A percentile compares a stretch with the other conserved stretches of the same genome.
These are phyloP conservation scores for Coffea canephora DNA, from an alignment of 257 asterid species.

Conservation along the genomic window DNA sequence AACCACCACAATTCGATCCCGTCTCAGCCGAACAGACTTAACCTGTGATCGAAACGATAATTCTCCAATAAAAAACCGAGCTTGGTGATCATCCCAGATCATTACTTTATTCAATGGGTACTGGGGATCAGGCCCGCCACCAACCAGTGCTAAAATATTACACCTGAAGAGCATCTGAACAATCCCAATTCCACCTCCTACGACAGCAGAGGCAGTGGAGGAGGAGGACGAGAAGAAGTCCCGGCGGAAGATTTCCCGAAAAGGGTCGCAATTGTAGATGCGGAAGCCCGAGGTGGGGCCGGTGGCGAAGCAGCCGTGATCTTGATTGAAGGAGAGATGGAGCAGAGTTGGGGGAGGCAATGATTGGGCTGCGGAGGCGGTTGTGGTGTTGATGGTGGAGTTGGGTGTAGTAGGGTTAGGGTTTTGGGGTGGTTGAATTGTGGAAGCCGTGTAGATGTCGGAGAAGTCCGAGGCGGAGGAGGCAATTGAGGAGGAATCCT, in stretches of 20 bases:
- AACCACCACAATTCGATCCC: constrained; percentile 73
- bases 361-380: neutral
- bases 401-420: constrained; percentile 7
- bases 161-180: constrained; percentile 91
- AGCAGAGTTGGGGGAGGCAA: constrained; percentile 45
- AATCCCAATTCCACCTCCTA: constrained; percentile 70
- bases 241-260: constrained; percentile 79
- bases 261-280: constrained; percentile 80
- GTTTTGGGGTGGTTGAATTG: constrained; percentile 10
- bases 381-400: neutral
- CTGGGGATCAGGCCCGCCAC: constrained; percentile 54
- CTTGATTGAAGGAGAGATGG: constrained; percentile 84
- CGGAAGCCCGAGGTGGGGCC: constrained; percentile 84
- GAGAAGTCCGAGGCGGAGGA: constrained; percentile 4
- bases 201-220: constrained; percentile 24
- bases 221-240: constrained; percentile 33
- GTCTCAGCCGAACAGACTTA: constrained; percentile 67
- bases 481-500: constrained; percentile 1
- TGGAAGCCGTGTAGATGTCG: constrained; percentile 9
- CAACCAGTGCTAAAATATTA: constrained; percentile 55
- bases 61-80: constrained; percentile 85
- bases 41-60: constrained; percentile 82
- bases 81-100: constrained; percentile 90
- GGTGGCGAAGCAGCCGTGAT: constrained; percentile 74
- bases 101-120: constrained; percentile 80